Evolutionary conservation across 768 basidiomycete species (phyloP), one percentile per base, ranked within the genome.

Genomic region (Russula vinacea): DNA sequence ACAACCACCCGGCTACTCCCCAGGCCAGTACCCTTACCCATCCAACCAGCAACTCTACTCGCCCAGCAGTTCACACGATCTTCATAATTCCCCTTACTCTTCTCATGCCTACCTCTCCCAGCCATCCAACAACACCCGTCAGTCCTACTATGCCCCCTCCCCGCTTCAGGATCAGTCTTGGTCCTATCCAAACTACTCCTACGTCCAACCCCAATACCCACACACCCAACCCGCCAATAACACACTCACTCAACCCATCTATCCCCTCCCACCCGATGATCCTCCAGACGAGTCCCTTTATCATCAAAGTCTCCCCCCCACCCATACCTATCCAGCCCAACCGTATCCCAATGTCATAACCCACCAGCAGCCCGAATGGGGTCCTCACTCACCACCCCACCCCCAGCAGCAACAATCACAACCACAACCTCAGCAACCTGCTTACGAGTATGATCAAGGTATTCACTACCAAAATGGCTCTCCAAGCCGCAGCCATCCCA

Each of bases 291-390:
- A 84, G 65, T 73, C 74, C 26, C 69, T 78, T 45, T 75, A 78
- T 19, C 78, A 76, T 60, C 76, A 80, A 40, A 85, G 84, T 3
- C 80, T 90, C 57, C 88, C 89, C 4, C 84, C 88, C 50, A 87
- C 89, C 11, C 90, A 92, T 73, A 86, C 88, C 40, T 92, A 91
- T 76, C 91, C 90, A 71, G 84, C 86, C 9, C 88, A 92, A 73
- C 80, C 90, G 52, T 85, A 85, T 70, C 75, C 74, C 62, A 78
- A 73, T 62, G 76, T 80, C 47, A 70, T 75, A 53, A 71, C 69
- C 17, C 75, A 74, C 29, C 72, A 70, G 29, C 65, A 68, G 44
- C 50, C 22, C 29, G 53, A 45, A 66, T 70, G 55, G 62, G 68
- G 39, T 68, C 70, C 51, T 51, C 68, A 60, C 70, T 76, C 64